These are phyloP conservation scores for Colletotrichum sidae DNA, from an alignment of 2,329 filamentous ascomycete genomes.

Conservation along the genomic window DNA sequence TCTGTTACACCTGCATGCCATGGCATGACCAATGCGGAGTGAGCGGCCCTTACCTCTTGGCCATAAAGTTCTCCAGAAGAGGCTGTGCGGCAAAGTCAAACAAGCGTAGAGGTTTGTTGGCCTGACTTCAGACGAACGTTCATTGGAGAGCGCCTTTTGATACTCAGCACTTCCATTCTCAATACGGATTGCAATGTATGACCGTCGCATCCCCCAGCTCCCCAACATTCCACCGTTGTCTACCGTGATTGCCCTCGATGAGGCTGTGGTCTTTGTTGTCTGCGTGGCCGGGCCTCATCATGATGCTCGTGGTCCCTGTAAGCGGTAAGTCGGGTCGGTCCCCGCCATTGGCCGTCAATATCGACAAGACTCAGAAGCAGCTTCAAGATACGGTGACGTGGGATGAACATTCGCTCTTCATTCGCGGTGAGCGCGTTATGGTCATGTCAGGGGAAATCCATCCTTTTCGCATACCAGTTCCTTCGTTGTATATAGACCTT, in stretches of 20 bases:
- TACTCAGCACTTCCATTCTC: no score
- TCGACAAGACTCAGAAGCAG: constrained; percentile 39
- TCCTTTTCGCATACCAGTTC: constrained; percentile 66
- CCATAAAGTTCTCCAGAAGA: no score
- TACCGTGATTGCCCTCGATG: constrained; percentile 36
- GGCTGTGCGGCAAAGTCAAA: no score
- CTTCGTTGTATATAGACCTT: constrained; percentile 71
- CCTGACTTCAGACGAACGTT: no score
- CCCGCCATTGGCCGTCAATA: constrained; percentile 39
- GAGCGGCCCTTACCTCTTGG: no score
- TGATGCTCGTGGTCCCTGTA: constrained; percentile 37
- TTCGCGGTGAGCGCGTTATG: constrained; percentile 76
- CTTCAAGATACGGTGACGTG: constrained; percentile 68
- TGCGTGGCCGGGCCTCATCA: constrained; percentile 31
- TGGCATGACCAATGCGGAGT: no score
- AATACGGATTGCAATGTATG: no score
- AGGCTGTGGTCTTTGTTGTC: constrained; percentile 32
- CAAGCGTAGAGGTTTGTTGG: no score
- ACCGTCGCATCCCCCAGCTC: no score
- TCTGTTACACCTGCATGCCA: no score
- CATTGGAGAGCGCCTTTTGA: no score
- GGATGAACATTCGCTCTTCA: constrained; percentile 78
- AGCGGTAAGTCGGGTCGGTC: constrained; percentile 28
- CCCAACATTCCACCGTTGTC: no score
- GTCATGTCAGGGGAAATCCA: constrained; percentile 82